phyloP scores from a whole-genome alignment of 495 filamentous ascomycete species.

The Daldinia concentrica region DNA sequence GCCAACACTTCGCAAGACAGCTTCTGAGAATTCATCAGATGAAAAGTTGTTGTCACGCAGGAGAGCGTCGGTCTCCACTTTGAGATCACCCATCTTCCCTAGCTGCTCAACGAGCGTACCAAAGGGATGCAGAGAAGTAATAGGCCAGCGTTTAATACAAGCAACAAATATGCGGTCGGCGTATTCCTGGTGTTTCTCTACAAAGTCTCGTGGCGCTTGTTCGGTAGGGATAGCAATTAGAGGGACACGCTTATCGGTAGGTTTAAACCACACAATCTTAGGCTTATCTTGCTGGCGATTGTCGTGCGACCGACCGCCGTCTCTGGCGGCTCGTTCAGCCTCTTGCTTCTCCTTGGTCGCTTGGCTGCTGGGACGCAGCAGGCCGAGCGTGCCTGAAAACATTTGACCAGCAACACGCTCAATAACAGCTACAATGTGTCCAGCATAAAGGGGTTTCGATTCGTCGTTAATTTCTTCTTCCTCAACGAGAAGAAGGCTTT shows the following conservation, averaged over 20 bases:
- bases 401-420: constrained; percentile 97
- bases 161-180: constrained; percentile 97
- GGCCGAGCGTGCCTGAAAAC: constrained; percentile 96
- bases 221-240: constrained; percentile 98
- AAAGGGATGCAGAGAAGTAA: constrained; percentile 98
- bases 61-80: constrained; percentile 95
- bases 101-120: constrained; percentile 97
- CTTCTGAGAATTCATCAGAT: constrained; percentile 96
- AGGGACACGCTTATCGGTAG: constrained; percentile 97
- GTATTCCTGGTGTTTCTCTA: constrained; percentile 98
- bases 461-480: constrained; percentile 99
- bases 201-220: constrained; percentile 96
- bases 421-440: constrained; percentile 96
- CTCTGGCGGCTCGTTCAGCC: constrained; percentile 90
- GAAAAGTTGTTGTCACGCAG: constrained; percentile 98
- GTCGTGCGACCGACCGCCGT: constrained; percentile 83
- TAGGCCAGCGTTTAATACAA: constrained; percentile 99
- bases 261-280: constrained; percentile 99
- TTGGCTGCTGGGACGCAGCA: constrained; percentile 96
- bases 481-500: constrained; percentile 94
- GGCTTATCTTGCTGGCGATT: constrained; percentile 90
- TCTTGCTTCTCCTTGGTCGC: constrained; percentile 99
- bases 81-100: constrained; percentile 95
- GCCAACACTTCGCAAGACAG: constrained; percentile 90
- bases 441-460: constrained; percentile 95